Percentiles rank a stretch among this genome's conserved stretches.
Conservation (phyloP, 2,329 filamentous ascomycete genomes). For the Sporothrix humicola region DNA sequence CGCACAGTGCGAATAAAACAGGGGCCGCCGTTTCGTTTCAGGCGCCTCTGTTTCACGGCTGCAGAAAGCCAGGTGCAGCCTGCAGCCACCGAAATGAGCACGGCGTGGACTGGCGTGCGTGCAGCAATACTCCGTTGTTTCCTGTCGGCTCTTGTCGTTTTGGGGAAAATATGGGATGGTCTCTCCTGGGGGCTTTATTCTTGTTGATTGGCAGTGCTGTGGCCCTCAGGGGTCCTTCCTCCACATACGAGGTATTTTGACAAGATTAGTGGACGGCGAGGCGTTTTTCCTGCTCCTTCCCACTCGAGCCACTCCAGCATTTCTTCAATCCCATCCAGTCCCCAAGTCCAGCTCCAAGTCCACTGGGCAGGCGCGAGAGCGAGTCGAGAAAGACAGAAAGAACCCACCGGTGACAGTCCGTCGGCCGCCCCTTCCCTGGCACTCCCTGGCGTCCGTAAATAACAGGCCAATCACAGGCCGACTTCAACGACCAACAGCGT, state of each 20-base stretch:
- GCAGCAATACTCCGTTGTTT: background rate
- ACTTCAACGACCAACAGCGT: background rate
- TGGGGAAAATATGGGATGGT: too few relatives aligned
- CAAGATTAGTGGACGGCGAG: constrained; percentile 27
- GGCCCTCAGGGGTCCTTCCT: constrained; percentile 16
- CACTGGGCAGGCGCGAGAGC: background rate
- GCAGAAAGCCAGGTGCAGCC: constrained; percentile 19
- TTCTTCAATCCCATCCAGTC: background rate
- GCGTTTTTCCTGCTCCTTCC: constrained; percentile 31
- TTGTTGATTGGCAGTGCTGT: background rate
- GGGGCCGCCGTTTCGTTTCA: constrained; percentile 12
- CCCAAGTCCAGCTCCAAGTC: constrained; percentile 2
- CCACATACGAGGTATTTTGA: background rate
- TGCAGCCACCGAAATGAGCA: constrained; percentile 20
- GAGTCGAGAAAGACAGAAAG: background rate
- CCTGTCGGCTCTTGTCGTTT: too few relatives aligned
- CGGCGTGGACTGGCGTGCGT: background rate
- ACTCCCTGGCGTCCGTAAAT: background rate
- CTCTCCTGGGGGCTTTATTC: too few relatives aligned
- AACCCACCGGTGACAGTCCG: background rate
- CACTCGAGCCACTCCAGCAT: too few relatives aligned
- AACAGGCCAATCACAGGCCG: constrained; percentile 1
- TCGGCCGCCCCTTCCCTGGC: constrained; percentile 11
- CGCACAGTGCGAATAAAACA: constrained; percentile 20
- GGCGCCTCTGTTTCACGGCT: constrained; percentile 26